Evolutionary conservation across 768 basidiomycete species (phyloP).

Genomic region (Hygrophorus russula): DNA sequence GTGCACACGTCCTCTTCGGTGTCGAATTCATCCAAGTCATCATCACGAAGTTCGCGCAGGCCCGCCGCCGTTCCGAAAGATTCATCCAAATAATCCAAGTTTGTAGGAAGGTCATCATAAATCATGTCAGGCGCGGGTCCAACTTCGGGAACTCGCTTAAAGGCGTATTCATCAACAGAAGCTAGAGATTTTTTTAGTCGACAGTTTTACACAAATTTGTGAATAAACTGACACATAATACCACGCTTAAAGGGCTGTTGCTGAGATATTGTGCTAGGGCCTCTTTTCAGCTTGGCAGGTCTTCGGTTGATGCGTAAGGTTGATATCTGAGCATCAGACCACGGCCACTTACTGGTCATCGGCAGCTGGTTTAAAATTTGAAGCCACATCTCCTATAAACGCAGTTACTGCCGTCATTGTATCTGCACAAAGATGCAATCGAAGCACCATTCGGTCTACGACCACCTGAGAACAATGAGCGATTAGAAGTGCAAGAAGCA

Average conservation of each 20-base stretch:
- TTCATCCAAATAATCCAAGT: constrained; percentile 78
- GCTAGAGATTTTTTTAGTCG: constrained; percentile 23
- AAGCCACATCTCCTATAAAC: constrained; percentile 41
- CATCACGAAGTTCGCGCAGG: constrained; percentile 58
- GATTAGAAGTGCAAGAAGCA: not conserved
- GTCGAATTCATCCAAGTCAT: constrained; percentile 63
- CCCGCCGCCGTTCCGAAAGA: constrained; percentile 75
- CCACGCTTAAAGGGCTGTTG: constrained; percentile 8
- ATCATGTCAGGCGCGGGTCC: constrained; percentile 82
- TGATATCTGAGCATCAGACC: not conserved
- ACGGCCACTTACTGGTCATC: constrained; percentile 16
- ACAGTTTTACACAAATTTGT: not conserved
- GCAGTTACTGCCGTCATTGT: constrained; percentile 48
- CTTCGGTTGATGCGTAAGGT: constrained; percentile 10
- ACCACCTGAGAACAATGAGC: constrained; percentile 29
- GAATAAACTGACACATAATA: constrained; percentile 26
- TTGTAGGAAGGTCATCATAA: constrained; percentile 81
- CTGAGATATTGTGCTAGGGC: constrained; percentile 23
- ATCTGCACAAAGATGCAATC: constrained; percentile 70
- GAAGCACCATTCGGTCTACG: constrained; percentile 41
- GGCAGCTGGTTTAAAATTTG: constrained; percentile 26
- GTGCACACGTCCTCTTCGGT: constrained; percentile 18
- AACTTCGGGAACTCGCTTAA: constrained; percentile 62
- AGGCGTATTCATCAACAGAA: constrained; percentile 77
- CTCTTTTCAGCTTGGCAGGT: constrained; percentile 14